A percentile compares a stretch with the other conserved stretches of the same genome.
phyloP scores from a whole-genome alignment of 129 eudicot genomes.

The Flaveria brownii region DNA sequence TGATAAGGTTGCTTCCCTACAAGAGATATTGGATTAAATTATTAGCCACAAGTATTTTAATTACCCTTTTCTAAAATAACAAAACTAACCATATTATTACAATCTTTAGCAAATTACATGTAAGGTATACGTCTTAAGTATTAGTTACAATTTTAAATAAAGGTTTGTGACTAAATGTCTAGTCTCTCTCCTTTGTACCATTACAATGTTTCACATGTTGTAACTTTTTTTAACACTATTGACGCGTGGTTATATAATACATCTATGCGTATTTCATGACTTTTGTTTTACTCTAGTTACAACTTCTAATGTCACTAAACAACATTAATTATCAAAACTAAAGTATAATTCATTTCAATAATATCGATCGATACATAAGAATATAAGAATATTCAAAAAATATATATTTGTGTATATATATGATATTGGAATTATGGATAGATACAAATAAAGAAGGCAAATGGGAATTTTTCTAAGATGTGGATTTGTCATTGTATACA shows the following conservation, averaged over 20 bases:
- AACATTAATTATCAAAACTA: neutral
- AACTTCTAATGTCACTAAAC: neutral
- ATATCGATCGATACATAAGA: neutral
- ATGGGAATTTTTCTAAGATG: conserved; percentile 31
- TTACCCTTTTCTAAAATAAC: neutral
- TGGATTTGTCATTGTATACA: conserved; percentile 33
- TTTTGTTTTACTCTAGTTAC: neutral
- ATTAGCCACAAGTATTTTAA: conserved; percentile 21
- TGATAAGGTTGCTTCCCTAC: conserved; percentile 33
- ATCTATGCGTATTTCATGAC: neutral
- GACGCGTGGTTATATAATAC: neutral
- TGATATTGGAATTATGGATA: conserved; percentile 17
- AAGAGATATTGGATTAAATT: conserved; percentile 27
- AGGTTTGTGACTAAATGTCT: no score
- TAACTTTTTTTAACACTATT: neutral
- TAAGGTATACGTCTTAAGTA: neutral
- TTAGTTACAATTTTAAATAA: no score
- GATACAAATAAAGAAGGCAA: conserved; percentile 34
- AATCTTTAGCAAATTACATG: neutral
- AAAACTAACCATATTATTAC: neutral
- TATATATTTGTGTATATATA: neutral
- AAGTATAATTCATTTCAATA: no score
- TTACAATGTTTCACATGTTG: neutral
- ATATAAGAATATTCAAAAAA: neutral
- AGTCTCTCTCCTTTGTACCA: neutral